Evolutionary conservation across 352 stramenopile species (phyloP).

Genomic region (Globisporangium paroecandrum): DNA sequence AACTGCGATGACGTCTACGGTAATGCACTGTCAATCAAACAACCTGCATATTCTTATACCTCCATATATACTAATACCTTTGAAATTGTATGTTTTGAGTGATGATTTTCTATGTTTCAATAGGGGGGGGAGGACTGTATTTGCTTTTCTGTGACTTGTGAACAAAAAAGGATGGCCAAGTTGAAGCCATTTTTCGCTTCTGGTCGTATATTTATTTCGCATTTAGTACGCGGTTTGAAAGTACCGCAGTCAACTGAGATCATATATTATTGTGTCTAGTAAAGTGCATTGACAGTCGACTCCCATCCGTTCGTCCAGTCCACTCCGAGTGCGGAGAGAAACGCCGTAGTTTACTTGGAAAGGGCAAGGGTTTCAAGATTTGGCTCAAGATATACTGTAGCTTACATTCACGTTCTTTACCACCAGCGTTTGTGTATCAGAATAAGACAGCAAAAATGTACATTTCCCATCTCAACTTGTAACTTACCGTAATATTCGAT

Average conservation of each 20-base stretch:
- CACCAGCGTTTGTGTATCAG: not conserved
- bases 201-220: conserved; percentile 1
- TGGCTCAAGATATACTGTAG: conserved; percentile 5
- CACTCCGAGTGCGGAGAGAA: conserved; percentile 5
- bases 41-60: too few relatives aligned
- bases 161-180: not conserved
- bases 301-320: conserved; percentile 6
- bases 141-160: not conserved
- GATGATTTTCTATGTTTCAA: too few relatives aligned
- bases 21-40: too few relatives aligned
- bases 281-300: not conserved
- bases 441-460: not conserved
- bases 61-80: too few relatives aligned
- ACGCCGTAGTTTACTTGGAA: not conserved
- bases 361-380: conserved; percentile 7
- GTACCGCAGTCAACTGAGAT: not conserved
- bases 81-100: too few relatives aligned
- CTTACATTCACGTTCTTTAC: not conserved
- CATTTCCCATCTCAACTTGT: not conserved
- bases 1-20: too few relatives aligned
- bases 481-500: not conserved
- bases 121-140: too few relatives aligned
- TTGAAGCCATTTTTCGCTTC: not conserved
- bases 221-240: not conserved
- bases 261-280: not conserved